Base-by-base conservation (phyloP, 352 stramenopile species). In the Pythium apleroticum region DNA sequence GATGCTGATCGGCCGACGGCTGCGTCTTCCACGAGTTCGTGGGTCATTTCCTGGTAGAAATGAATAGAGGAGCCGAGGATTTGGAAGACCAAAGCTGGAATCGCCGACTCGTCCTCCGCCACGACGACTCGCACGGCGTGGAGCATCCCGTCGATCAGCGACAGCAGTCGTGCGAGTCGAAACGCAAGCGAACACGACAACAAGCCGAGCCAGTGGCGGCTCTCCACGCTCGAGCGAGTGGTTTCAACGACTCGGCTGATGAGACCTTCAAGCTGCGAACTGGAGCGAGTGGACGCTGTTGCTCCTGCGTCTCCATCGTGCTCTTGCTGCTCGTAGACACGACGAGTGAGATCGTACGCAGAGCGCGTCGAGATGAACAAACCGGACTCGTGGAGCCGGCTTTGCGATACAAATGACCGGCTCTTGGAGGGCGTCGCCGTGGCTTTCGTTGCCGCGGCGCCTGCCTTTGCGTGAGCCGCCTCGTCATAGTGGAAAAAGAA, bases 401-500 rank as follows among this genome's bases (percentile, higher is more conserved):
- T 52, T 14, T 30, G 45, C 22, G 45, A 27, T 28, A 52, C 45
- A 30, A 52, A 52, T 9, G 45, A 52, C 22, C 45, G 22, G 22
- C 22, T 52, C 22, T 27, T 52, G 8, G 45, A 30, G 12, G 45
- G 10, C 11, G 45, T 19, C 14, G 22, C 8, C 45, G 28, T 52
- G 45, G 45, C 8, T 52, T 52, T 52, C 9, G 45, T 19, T 30
- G 22, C 7, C 10, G 45, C 12, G 7, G 11, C 45, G 28, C 22
- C n/a, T 49, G 20, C 17, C n/a, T 31, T n/a, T 22, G 31, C 27
- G 9, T 57, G 58, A 19, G 56, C 2, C 0, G 19, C 22, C 7
- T 24, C 17, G n/a, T 57, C 68, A 52, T 80, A 84, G 49, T 88
- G 77, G 53, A 88, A 81, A 63, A 80, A 81, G 52, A 83, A 83